Percentiles rank a stretch among this genome's conserved stretches.
Conservation (phyloP, 805 yeast genomes). For the Candida ipomoeae region DNA sequence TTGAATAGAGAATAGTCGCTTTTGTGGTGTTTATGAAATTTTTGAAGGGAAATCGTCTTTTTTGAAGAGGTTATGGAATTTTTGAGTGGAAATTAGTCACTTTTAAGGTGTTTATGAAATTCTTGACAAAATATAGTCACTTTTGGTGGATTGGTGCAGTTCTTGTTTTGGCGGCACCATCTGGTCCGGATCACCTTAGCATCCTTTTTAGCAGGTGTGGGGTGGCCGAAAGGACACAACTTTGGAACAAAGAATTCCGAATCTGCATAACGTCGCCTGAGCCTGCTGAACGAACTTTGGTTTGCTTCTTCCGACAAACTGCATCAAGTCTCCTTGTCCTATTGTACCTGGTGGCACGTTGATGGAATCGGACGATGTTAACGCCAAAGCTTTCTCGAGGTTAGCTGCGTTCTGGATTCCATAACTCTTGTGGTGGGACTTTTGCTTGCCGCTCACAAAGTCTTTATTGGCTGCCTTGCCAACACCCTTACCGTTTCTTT, state of each 20-base stretch:
- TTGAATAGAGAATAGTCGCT: too few species aligned
- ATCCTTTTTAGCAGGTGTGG: constrained; percentile 77
- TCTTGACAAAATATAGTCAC: too few species aligned
- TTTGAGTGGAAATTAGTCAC: too few species aligned
- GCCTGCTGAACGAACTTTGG: constrained; percentile 18
- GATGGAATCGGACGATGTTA: constrained; percentile 24
- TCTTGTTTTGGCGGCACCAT: constrained; percentile 74
- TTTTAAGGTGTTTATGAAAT: too few species aligned
- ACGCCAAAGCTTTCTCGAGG: constrained; percentile 39
- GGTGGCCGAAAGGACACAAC: constrained; percentile 85
- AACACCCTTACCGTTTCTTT: constrained; percentile 7
- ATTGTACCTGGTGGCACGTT: constrained; percentile 37
- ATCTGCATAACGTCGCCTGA: constrained; percentile 59
- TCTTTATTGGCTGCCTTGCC: constrained; percentile 21
- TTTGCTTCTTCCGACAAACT: constrained; percentile 39
- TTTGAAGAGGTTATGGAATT: too few species aligned
- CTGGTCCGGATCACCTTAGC: constrained; percentile 63
- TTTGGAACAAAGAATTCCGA: constrained; percentile 69
- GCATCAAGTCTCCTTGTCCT: constrained; percentile 61
- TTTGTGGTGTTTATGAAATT: too few species aligned
- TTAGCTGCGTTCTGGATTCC: constrained; percentile 39
- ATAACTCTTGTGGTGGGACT: constrained; percentile 21
- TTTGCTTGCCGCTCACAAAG: constrained; percentile 10
- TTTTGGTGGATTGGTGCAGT: constrained; percentile 58
- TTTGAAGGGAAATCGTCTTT: too few species aligned